Percentiles rank a stretch among this genome's conserved stretches.
Evolutionary conservation across 2,329 filamentous ascomycete species (phyloP).

Genomic region (Phialophora macrospora): DNA sequence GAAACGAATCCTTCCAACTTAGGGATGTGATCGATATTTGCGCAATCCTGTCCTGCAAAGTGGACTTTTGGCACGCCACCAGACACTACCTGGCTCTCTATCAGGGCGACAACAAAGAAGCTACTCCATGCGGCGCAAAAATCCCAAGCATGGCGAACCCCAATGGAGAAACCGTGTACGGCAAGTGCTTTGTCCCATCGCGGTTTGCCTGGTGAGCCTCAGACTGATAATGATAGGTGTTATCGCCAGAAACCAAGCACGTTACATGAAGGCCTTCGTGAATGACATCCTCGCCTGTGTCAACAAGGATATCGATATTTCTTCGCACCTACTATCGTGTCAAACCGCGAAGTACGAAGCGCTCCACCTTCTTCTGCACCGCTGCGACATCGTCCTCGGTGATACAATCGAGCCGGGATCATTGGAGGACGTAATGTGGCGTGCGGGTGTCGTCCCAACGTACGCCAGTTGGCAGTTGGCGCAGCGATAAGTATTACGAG

Average conservation of each 20-base stretch:
- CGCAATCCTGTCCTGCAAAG: background rate
- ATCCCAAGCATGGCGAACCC: background rate
- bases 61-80: background rate
- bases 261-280: constrained; percentile 1
- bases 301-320: background rate
- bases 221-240: background rate
- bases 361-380: background rate
- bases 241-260: background rate
- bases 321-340: background rate
- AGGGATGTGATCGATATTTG: background rate
- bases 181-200: background rate
- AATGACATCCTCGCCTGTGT: background rate
- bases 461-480: no score
- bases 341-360: background rate
- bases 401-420: background rate
- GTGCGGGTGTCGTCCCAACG: no score
- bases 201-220: background rate
- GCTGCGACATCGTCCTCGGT: background rate
- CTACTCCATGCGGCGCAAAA: background rate
- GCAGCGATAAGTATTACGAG: no score
- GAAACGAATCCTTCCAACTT: no score
- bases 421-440: no score
- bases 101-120: background rate
- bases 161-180: background rate
- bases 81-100: background rate